Conservation (phyloP, 257 asterid species). For the Solanum phureja region DNA sequence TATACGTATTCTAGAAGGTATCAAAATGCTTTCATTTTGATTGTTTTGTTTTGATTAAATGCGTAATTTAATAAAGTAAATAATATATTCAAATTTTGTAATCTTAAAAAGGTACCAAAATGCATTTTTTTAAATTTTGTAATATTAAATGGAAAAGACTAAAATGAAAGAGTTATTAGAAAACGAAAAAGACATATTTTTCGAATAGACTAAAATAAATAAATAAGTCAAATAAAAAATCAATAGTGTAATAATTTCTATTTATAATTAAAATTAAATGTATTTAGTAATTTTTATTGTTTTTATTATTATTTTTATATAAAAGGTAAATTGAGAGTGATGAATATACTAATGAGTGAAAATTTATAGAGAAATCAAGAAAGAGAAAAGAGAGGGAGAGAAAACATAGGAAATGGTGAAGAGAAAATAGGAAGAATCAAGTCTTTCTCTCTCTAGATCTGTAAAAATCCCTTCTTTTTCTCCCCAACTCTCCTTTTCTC, state of each 20-base stretch:
- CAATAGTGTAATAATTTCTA: background rate
- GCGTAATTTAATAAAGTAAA: background rate
- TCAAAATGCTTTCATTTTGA: background rate
- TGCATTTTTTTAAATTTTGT: no score
- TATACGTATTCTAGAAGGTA: background rate
- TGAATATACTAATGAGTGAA: background rate
- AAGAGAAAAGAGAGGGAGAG: slow-evolving; percentile 12
- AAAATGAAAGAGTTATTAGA: background rate
- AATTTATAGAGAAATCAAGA: background rate
- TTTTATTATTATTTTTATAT: background rate
- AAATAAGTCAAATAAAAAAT: background rate
- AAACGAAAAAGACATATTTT: no score
- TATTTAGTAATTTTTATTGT: background rate
- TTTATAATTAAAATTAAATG: background rate
- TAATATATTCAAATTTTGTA: background rate
- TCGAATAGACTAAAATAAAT: background rate
- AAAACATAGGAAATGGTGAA: slow-evolving; percentile 76
- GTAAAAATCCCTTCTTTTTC: background rate
- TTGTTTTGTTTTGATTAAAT: background rate
- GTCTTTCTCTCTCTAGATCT: background rate
- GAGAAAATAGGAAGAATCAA: slow-evolving; percentile 17
- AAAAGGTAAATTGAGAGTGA: background rate
- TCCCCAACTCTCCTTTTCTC: slow-evolving; percentile 22
- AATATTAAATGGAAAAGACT: no score
- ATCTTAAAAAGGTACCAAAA: background rate